Evolutionary conservation across 495 filamentous ascomycete genomes (phyloP).

Genomic region (Lepraria neglecta): DNA sequence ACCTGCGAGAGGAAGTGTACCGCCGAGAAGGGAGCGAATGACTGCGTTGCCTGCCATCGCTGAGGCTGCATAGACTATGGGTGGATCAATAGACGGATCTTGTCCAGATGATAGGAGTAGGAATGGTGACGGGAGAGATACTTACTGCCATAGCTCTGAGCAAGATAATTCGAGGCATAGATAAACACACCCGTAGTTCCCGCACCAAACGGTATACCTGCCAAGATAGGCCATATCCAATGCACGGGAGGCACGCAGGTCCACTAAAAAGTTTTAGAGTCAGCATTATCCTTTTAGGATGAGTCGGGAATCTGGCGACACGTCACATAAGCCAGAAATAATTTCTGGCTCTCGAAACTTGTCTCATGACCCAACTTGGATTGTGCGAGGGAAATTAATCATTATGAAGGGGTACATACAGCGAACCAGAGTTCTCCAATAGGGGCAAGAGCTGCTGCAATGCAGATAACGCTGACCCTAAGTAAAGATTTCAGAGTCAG

Average conservation of each 20-base stretch:
- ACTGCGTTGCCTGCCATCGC: slow-evolving; percentile 74
- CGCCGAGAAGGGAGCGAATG: slow-evolving; percentile 60
- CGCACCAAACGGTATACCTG: slow-evolving; percentile 71
- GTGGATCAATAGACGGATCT: background rate
- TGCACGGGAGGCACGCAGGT: slow-evolving; percentile 69
- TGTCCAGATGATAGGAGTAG: background rate
- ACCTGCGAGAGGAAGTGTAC: slow-evolving; percentile 65
- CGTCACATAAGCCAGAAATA: too few species aligned
- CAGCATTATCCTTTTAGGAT: too few species aligned
- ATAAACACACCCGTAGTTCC: slow-evolving; percentile 77
- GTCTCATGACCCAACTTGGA: too few species aligned
- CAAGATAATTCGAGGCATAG: slow-evolving; percentile 72
- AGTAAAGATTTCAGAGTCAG: too few species aligned
- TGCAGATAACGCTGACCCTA: slow-evolving; percentile 57
- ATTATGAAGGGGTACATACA: too few species aligned
- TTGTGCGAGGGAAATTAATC: too few species aligned
- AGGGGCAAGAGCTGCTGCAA: slow-evolving; percentile 62
- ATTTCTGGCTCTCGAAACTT: too few species aligned
- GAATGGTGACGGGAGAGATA: background rate
- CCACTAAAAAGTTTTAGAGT: slow-evolving; percentile 39
- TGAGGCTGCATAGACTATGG: slow-evolving; percentile 58
- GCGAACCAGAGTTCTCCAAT: slow-evolving; percentile 71
- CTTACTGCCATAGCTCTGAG: slow-evolving; percentile 59
- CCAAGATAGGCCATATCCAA: slow-evolving; percentile 66
- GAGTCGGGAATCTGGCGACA: too few species aligned